Base-by-base conservation (phyloP, 495 filamentous ascomycete species). In the Neurospora sp. region DNA sequence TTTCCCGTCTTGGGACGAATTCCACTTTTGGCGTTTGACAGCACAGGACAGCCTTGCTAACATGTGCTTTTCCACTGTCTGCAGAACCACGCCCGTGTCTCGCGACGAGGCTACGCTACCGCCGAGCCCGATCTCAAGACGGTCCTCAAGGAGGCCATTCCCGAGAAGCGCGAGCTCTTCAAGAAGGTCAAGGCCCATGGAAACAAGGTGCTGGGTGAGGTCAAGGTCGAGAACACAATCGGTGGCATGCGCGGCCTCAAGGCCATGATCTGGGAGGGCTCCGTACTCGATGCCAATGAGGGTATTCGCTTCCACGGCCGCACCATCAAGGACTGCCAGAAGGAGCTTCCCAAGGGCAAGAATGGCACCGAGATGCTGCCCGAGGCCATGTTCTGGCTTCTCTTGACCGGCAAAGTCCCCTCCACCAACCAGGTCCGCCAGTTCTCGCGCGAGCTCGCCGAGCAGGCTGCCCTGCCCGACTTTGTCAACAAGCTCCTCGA, bases 341-440 rank as follows among this genome's bases (percentile, higher is more conserved):
- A 89, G 72, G 89, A 96, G 79, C 89, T 99, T 8, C 96, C 96
- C 77, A 98, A 97, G 85, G 96, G 94, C 70, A 92, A 88, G 71
- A 89, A 91, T 3, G 96, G 96, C 72, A 96, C 93, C n/a, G 95
- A 99, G 85, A 98, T 98, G 96, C 90, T 99, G 3, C 96, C 96
- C 44, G 96, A 99, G 83, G 90, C 94, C 79, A 98, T 99, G 96
- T 99, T 99, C 88, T 99, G 96, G 96, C 91, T 99, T 37, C 90
- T 99, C 18, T 83, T 99, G 73, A 99, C 96, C 9, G 96, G 96
- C 72, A 87, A 95, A 81, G 92, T 99, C 35, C 96, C 96, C 10
- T 92, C 91, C 3, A 91, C 90, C 35, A 80, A 82, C 42, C 96
- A 99, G 81, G 87, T 94, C 70, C 93, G 96, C 76, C 83, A 84